Base-by-base conservation (phyloP, 345 rosid species). In the Clarkia xantiana region DNA sequence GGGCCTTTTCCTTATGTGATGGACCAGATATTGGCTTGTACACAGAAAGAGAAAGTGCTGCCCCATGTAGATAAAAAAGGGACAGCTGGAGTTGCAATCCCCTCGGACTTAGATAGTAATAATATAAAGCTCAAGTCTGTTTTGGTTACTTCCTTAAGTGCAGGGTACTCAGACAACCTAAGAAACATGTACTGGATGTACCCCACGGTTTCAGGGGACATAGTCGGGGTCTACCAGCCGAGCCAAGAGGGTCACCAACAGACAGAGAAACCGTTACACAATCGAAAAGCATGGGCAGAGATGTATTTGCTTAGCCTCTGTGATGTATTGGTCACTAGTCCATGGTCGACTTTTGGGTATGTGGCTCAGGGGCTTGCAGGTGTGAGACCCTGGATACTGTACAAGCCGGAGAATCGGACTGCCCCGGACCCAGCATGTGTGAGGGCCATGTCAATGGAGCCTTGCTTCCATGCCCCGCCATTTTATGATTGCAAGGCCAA, bases 401-500 rank as follows among this genome's bases (percentile, higher is more conserved):
- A 56, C 61, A 77, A 79, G 63, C 69, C 76, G 7, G 80, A 79
- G 51, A 79, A 79, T 62, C 58, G 59, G 43, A 73, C 76, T 0
- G 54, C 62, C 10, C 52, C 72, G 0, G 43, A 72, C 49, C 84
- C 81, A 3, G 75, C 86, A 45, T 82, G 91, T 57, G 67, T 59
- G 19, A 56, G 71, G 46, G 86, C 78, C 49, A 65, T 71, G 74
- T 80, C 85, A 4, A 69, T 80, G 65, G 94, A 84, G 68, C 89
- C 89, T 44, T 84, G 94, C 40, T 84, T 84, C 63, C 94, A 84
- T 55, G 72, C 88, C 51, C 89, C 89, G 44, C 89, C 89, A 8
- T 72, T 67, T 53, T 80, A 78, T 13, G 86, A 78, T 25, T 80
- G 88, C 76, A 78, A 74, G 62, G 75, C 75, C 22, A 76, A 70